Evolutionary conservation across 768 basidiomycete species (phyloP).

Genomic region (Agrocybe pediades): DNA sequence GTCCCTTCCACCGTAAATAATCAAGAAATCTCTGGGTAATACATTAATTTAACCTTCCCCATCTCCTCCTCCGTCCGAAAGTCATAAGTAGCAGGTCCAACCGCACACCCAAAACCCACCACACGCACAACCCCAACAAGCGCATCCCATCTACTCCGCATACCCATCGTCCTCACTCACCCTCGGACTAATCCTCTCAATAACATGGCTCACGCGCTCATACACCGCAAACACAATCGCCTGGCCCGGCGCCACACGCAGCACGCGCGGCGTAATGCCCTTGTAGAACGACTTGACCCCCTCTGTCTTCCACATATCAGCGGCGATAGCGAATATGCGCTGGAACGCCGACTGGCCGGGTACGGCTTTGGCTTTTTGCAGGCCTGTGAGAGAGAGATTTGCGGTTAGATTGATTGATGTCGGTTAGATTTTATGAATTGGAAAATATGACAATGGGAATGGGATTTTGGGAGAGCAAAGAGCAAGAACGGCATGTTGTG

Average conservation of each 20-base stretch:
- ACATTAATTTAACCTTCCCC: not conserved
- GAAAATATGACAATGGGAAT: too few relatives aligned
- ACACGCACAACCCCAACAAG: not conserved
- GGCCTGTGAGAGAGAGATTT: constrained; percentile 44
- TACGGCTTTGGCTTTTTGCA: constrained; percentile 80
- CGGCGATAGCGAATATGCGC: constrained; percentile 77
- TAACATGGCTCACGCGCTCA: constrained; percentile 76
- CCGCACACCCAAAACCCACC: not conserved
- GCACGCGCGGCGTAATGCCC: constrained; percentile 95
- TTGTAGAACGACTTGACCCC: constrained; percentile 94
- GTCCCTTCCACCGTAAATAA: not conserved
- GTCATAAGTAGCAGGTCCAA: not conserved
- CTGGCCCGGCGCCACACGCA: constrained; percentile 95
- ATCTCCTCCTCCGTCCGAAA: not conserved
- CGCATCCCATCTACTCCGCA: constrained; percentile 45
- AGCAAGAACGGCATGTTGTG: too few relatives aligned
- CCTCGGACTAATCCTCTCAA: constrained; percentile 68
- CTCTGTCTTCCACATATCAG: constrained; percentile 93
- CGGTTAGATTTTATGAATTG: too few relatives aligned
- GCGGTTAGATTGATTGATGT: not conserved
- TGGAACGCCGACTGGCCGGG: constrained; percentile 78
- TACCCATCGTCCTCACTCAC: constrained; percentile 61
- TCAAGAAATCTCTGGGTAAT: not conserved
- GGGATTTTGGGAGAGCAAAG: too few relatives aligned
- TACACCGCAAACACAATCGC: constrained; percentile 98